Evolutionary conservation across 2,329 filamentous ascomycete species (phyloP).

Genomic region (Paecilomyces fulvus): DNA sequence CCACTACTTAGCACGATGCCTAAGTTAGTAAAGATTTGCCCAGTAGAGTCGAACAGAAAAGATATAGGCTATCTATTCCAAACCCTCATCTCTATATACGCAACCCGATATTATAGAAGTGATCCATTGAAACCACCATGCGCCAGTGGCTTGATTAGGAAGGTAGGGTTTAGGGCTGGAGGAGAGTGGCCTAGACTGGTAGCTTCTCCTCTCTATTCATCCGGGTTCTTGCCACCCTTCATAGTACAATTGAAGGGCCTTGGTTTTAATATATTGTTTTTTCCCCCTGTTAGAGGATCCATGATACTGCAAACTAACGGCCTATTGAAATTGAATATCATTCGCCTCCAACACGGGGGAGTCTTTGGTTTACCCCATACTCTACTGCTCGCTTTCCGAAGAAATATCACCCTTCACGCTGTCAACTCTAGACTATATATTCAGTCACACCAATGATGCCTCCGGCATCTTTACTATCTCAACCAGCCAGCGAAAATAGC

Average conservation of each 20-base stretch:
- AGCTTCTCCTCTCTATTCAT: background rate
- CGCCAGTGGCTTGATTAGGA: background rate
- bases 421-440: background rate
- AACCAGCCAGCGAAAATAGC: background rate
- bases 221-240: background rate
- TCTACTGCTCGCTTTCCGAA: no score
- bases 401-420: background rate
- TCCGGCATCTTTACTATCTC: background rate
- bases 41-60: no score
- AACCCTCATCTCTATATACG: no score
- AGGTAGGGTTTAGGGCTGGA: background rate
- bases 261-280: background rate
- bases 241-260: background rate
- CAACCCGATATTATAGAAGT: no score
- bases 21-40: no score
- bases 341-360: background rate
- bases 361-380: no score
- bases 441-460: background rate
- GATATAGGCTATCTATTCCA: no score
- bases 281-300: background rate
- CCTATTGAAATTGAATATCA: background rate
- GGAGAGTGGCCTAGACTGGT: background rate
- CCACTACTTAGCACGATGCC: no score
- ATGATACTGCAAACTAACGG: background rate
- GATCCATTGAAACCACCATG: no score